Evolutionary conservation across 768 basidiomycete genomes (phyloP).

Genomic region (Austroboletus eburneus): DNA sequence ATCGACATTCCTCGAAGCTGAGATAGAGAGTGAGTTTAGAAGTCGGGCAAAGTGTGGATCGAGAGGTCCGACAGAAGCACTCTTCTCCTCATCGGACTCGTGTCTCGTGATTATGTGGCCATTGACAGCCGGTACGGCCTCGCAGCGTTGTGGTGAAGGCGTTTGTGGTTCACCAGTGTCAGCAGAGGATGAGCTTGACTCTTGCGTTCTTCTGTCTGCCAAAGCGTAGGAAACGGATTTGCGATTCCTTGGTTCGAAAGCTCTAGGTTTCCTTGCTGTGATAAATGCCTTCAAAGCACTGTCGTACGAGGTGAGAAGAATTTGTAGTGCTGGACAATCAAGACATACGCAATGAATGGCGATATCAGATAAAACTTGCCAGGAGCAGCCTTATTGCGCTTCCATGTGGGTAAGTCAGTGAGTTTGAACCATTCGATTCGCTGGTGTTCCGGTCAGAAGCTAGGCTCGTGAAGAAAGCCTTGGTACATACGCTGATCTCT

Average conservation of each 20-base stretch:
- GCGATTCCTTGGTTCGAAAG: slow-evolving; percentile 31
- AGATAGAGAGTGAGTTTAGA: slow-evolving; percentile 57
- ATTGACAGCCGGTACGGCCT: slow-evolving; percentile 30
- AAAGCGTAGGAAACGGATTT: slow-evolving; percentile 26
- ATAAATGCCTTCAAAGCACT: slow-evolving; percentile 59
- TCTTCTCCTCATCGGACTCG: slow-evolving; percentile 33
- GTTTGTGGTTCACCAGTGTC: slow-evolving; percentile 61
- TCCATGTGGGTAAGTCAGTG: slow-evolving; percentile 91
- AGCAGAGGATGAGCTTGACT: slow-evolving; percentile 64
- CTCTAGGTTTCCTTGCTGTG: slow-evolving; percentile 55
- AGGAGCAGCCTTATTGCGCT: slow-evolving; percentile 58
- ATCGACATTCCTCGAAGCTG: slow-evolving; percentile 36
- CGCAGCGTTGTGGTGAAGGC: slow-evolving; percentile 56
- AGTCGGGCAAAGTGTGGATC: slow-evolving; percentile 73
- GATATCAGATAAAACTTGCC: slow-evolving; percentile 94
- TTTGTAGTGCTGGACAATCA: neutral
- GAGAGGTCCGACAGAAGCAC: slow-evolving; percentile 32
- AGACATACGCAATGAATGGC: slow-evolving; percentile 80
- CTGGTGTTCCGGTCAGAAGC: slow-evolving; percentile 39
- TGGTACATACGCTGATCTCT: slow-evolving; percentile 84
- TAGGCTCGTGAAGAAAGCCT: slow-evolving; percentile 1
- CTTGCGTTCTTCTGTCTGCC: slow-evolving; percentile 41
- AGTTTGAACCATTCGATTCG: slow-evolving; percentile 96
- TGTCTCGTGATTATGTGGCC: slow-evolving; percentile 19
- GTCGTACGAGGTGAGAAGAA: slow-evolving; percentile 2